Percentiles rank a stretch among this genome's conserved stretches.
These are phyloP conservation scores for Malus hybrid DNA, from an alignment of 331 rosid genomes.

Conservation along the genomic window DNA sequence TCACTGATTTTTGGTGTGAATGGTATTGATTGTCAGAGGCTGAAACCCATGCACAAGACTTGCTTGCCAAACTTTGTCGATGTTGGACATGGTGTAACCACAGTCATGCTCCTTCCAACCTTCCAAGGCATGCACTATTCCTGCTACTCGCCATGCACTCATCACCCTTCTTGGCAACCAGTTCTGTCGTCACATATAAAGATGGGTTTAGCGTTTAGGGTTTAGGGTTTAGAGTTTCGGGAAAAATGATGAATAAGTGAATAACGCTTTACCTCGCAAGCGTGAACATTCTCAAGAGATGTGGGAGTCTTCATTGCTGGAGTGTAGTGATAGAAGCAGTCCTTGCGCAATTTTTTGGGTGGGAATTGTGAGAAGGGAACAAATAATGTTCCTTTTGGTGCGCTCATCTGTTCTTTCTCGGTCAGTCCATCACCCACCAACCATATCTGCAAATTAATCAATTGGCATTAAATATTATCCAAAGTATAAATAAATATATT, in stretches of 20 bases:
- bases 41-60: slow-evolving; percentile 35
- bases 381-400: slow-evolving; percentile 56
- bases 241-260: no score
- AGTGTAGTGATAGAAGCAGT: slow-evolving; percentile 50
- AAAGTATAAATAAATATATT: no score
- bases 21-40: slow-evolving; percentile 7
- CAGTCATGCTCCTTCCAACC: slow-evolving; percentile 44
- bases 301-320: slow-evolving; percentile 62
- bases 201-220: no score
- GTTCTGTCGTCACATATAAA: slow-evolving; percentile 13
- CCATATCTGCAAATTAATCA: slow-evolving; percentile 45
- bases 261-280: not conserved
- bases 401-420: slow-evolving; percentile 40
- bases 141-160: slow-evolving; percentile 36
- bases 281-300: slow-evolving; percentile 25
- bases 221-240: no score
- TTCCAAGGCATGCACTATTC: slow-evolving; percentile 31
- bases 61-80: slow-evolving; percentile 32
- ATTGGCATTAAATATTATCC: not conserved
- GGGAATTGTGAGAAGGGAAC: slow-evolving; percentile 68
- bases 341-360: slow-evolving; percentile 11
- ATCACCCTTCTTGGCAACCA: slow-evolving; percentile 14
- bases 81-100: slow-evolving; percentile 10
- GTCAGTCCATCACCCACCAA: slow-evolving; percentile 51
- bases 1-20: not conserved